A percentile compares a stretch with the other conserved stretches of the same genome.
These are phyloP conservation scores for Rhodofomes roseus DNA, from an alignment of 1,284 basidiomycete species.

Conservation along the genomic window DNA sequence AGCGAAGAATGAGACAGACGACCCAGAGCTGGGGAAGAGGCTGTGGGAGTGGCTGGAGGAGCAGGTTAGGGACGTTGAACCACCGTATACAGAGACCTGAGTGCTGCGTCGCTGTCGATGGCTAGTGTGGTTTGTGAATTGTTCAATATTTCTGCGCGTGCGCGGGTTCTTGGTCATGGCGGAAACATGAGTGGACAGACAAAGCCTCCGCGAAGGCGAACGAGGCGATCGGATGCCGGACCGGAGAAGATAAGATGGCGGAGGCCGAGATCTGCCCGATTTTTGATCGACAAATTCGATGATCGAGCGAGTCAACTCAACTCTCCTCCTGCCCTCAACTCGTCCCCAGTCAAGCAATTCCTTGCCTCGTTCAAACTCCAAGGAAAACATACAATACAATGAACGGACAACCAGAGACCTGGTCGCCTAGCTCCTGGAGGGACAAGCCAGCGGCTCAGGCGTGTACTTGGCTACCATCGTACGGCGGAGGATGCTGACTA, in stretches of 20 bases:
- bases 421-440: constrained; percentile 58
- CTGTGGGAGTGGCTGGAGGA: constrained; percentile 40
- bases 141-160: too few relatives aligned
- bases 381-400: background rate
- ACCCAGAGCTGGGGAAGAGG: constrained; percentile 28
- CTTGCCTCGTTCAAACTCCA: too few relatives aligned
- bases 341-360: too few relatives aligned
- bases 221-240: background rate
- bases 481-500: background rate
- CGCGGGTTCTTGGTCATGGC: too few relatives aligned
- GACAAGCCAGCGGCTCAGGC: constrained; percentile 63
- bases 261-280: background rate
- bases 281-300: constrained; percentile 1
- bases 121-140: too few relatives aligned
- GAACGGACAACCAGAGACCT: constrained; percentile 16
- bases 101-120: background rate
- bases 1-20: constrained; percentile 21
- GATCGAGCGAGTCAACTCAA: background rate
- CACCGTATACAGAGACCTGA: background rate
- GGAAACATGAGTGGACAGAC: background rate
- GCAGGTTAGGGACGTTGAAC: constrained; percentile 22
- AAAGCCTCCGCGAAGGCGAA: background rate
- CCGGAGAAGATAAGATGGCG: background rate
- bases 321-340: too few relatives aligned
- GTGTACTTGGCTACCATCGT: background rate